These are phyloP conservation scores for Leptodermis oblonga DNA, from an alignment of 257 asterid species.

Conservation along the genomic window DNA sequence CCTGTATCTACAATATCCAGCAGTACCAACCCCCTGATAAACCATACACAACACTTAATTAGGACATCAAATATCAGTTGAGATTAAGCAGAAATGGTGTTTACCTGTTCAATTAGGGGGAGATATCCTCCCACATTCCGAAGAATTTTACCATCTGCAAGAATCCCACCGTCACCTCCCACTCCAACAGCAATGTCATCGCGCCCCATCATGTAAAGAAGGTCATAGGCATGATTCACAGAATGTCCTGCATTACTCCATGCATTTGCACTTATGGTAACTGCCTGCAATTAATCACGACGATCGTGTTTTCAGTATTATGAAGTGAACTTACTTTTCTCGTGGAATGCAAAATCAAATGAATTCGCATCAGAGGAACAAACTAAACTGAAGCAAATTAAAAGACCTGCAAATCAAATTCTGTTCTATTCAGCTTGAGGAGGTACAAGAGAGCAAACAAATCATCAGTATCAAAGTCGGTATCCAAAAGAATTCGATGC, in stretches of 20 bases:
- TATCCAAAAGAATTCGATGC: constrained; percentile 65
- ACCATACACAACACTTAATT: not conserved
- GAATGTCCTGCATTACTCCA: constrained; percentile 81
- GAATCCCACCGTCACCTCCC: constrained; percentile 91
- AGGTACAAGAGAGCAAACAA: constrained; percentile 68
- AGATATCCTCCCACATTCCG: constrained; percentile 86
- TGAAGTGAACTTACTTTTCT: no score
- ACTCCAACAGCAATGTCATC: constrained; percentile 83
- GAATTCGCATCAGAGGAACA: not conserved
- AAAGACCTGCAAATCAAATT: constrained; percentile 66
- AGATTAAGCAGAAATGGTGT: not conserved
- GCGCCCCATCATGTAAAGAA: constrained; percentile 90
- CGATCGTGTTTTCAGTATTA: no score
- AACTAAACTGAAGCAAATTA: not conserved
- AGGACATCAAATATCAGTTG: not conserved
- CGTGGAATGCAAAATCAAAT: no score
- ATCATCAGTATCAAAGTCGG: constrained; percentile 83
- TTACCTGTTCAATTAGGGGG: constrained; percentile 83
- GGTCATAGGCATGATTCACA: constrained; percentile 69
- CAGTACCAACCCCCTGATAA: constrained; percentile 54
- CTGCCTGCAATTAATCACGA: constrained; percentile 66
- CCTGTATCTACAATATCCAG: constrained; percentile 83
- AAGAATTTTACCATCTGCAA: constrained; percentile 55
- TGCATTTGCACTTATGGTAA: constrained; percentile 63
- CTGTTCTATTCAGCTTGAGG: constrained; percentile 64